These are phyloP conservation scores for Gyrodon lividus DNA, from an alignment of 768 basidiomycete species.

Conservation along the genomic window DNA sequence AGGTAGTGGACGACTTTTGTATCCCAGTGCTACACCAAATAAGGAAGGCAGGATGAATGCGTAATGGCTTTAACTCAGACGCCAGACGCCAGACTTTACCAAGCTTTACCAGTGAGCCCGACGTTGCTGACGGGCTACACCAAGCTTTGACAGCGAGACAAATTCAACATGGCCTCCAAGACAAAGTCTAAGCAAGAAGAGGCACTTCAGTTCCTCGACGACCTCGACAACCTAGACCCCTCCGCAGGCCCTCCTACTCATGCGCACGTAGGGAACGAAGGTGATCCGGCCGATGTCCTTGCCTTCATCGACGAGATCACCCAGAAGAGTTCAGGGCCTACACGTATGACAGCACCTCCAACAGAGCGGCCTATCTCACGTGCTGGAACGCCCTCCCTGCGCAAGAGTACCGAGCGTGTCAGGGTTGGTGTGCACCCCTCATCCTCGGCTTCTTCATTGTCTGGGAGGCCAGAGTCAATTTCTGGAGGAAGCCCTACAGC, in stretches of 20 bases:
- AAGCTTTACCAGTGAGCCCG: conserved; percentile 4
- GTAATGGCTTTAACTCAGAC: conserved; percentile 17
- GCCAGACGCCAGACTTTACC: no score
- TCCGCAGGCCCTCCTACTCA: conserved; percentile 24
- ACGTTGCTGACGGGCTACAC: no score
- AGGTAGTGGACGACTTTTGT: not conserved
- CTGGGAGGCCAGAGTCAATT: conserved; percentile 24
- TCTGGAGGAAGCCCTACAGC: conserved; percentile 27
- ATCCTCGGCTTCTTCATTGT: conserved; percentile 45
- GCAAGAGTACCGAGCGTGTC: conserved; percentile 77
- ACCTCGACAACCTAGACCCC: conserved; percentile 80
- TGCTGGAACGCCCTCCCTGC: conserved; percentile 66
- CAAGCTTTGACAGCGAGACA: not conserved
- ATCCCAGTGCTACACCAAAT: no score
- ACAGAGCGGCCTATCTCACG: conserved; percentile 60
- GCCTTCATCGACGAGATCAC: conserved; percentile 95
- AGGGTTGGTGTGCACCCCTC: conserved; percentile 52
- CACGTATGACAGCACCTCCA: conserved; percentile 53
- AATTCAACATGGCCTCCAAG: conserved; percentile 37
- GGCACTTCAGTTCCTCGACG: conserved; percentile 90
- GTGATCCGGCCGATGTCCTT: conserved; percentile 79
- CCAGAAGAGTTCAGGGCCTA: conserved; percentile 82
- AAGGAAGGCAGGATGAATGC: conserved; percentile 7
- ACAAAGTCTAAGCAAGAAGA: conserved; percentile 83
- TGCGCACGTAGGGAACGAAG: conserved; percentile 40